Evolutionary conservation across 768 basidiomycete genomes (phyloP), one percentile per base, ranked within the genome.

Genomic region (Mrakia hoshinonis): DNA sequence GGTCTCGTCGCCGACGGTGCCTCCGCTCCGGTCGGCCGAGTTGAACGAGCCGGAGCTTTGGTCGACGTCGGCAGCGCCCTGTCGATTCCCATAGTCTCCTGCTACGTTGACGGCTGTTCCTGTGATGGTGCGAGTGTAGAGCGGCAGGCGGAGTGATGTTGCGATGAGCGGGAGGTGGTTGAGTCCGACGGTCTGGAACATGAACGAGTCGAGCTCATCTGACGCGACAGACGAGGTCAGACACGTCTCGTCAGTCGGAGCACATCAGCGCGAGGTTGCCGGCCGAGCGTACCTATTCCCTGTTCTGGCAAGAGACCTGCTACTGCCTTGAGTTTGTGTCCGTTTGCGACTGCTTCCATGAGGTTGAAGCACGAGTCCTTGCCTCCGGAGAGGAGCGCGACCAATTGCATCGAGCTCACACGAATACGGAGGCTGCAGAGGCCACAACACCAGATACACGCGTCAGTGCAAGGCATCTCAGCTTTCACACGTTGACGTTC

Each of bases 101-200:
- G 87, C 87, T 79, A 89, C 87, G 66, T 91, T 87, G 12, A 97
- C 79, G 1, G 96, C 89, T 36, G 83, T 82, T 1, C 96, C 96
- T 11, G 82, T 82, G 73, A 99, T 98, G 38, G 90, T 82, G 70
- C 85, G 84, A 36, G 90, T 85, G 81, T 89, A 91, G 12, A 98
- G 83, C 11, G 96, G 96, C 1, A 95, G 85, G 20, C 86, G 88
- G 69, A 98, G 82, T 1, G 95, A 91, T 63, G 83, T 82, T 26
- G 92, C 93, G 68, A 98, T 87, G 64, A 89, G 83, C 62, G 90
- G 87, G 71, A 98, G 88, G 22, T 92, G 91, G 70, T 92, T 91
- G 77, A 97, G 94, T 0, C 94, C 96, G 34, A 99, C 94, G n/a
- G 95, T 97, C 79, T 99, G 96, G 80, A 97, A 99, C 79, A 99